Percentiles rank a stretch among this genome's conserved stretches.
These are phyloP conservation scores for Zygosaccharomyces pseudobailii DNA, from an alignment of 1,139 yeast species.

Conservation along the genomic window DNA sequence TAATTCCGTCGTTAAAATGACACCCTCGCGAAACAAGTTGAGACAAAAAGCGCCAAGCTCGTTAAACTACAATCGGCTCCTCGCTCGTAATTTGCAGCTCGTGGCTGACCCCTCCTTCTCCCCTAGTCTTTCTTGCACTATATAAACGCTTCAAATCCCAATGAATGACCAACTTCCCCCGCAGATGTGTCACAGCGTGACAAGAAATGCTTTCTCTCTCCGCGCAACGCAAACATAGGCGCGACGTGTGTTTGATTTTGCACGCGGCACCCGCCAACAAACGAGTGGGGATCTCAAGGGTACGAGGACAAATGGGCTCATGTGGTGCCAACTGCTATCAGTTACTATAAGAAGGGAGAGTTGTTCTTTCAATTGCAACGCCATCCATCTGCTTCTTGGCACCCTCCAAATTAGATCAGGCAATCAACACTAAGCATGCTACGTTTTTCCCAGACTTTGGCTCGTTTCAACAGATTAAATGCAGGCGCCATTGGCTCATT, in stretches of 20 bases:
- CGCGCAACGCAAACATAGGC: background rate
- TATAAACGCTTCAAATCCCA: background rate
- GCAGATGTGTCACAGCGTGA: background rate
- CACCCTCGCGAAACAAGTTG: background rate
- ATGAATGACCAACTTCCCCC: background rate
- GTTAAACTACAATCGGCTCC: background rate
- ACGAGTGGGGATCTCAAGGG: background rate
- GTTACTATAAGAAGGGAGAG: background rate
- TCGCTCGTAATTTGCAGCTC: background rate
- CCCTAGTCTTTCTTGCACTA: background rate
- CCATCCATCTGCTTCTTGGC: background rate
- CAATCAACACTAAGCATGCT: background rate
- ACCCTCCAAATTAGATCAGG: background rate
- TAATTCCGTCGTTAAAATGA: background rate
- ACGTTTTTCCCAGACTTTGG: background rate
- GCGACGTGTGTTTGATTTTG: background rate
- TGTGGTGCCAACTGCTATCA: background rate
- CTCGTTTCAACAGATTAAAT: constrained; percentile 42
- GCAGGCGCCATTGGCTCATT: constrained; percentile 41
- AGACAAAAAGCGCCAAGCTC: background rate
- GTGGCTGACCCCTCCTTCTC: background rate
- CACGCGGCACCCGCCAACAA: background rate
- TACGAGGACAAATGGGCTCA: background rate
- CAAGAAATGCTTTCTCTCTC: background rate
- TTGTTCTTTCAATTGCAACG: background rate